Percentiles rank a stretch among this genome's conserved stretches.
These are phyloP conservation scores for Calocera cornea DNA, from an alignment of 768 basidiomycete genomes.

Conservation along the genomic window DNA sequence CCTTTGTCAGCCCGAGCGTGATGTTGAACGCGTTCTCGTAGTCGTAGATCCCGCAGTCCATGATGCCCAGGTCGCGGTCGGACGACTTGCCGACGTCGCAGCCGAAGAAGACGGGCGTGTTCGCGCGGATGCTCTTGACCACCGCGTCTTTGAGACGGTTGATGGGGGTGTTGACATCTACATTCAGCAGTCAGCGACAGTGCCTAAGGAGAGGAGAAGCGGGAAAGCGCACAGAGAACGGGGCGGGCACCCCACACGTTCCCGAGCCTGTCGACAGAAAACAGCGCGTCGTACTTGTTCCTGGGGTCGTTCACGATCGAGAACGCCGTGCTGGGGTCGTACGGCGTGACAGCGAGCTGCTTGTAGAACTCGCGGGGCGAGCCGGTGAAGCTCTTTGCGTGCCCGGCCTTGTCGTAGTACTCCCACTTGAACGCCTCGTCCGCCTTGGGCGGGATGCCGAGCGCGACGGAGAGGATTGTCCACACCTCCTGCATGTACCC, in stretches of 20 bases:
- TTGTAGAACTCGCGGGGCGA: constrained; percentile 72
- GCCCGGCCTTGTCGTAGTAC: constrained; percentile 70
- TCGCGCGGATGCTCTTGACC: constrained; percentile 74
- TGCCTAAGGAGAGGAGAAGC: constrained; percentile 6
- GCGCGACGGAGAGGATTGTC: constrained; percentile 65
- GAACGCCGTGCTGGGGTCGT: constrained; percentile 59
- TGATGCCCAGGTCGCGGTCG: constrained; percentile 55
- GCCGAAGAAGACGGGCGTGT: constrained; percentile 86
- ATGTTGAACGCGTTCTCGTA: constrained; percentile 83
- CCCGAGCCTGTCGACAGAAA: constrained; percentile 85
- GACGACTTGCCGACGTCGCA: constrained; percentile 90
- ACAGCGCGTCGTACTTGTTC: constrained; percentile 66
- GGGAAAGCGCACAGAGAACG: constrained; percentile 52
- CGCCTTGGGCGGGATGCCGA: constrained; percentile 73
- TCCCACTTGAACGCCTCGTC: constrained; percentile 71
- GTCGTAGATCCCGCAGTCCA: constrained; percentile 74
- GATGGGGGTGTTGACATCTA: constrained; percentile 82
- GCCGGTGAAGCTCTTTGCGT: constrained; percentile 59
- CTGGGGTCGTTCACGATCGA: constrained; percentile 93
- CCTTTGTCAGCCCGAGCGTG: constrained; percentile 65
- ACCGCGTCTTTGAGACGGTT: constrained; percentile 69
- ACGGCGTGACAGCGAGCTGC: constrained; percentile 35
- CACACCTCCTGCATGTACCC: constrained; percentile 74
- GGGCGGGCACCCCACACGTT: constrained; percentile 81
- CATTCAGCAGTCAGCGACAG: neutral